These are phyloP conservation scores for Phytophthora niederhauseri DNA, from an alignment of 352 stramenopile genomes.

Conservation along the genomic window DNA sequence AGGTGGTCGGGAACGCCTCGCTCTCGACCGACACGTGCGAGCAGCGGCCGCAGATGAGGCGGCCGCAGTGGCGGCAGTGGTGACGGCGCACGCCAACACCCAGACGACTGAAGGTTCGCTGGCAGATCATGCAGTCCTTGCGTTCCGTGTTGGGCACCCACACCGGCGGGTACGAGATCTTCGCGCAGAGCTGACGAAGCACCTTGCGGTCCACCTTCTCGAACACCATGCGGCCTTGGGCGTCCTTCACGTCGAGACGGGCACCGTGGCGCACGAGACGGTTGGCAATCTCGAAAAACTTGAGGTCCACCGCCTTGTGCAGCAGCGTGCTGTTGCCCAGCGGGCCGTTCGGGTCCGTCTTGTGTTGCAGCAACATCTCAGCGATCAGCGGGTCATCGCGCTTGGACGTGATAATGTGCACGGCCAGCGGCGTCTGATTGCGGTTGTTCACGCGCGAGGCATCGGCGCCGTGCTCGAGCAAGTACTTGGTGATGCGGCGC, in stretches of 20 bases:
- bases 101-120: slow-evolving; percentile 70
- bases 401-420: slow-evolving; percentile 81
- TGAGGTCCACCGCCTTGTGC: slow-evolving; percentile 75
- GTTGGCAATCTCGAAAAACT: slow-evolving; percentile 75
- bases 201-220: slow-evolving; percentile 82
- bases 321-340: slow-evolving; percentile 74
- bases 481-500: slow-evolving; percentile 80
- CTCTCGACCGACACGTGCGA: slow-evolving; percentile 75
- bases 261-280: slow-evolving; percentile 82
- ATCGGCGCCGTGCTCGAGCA: slow-evolving; percentile 75
- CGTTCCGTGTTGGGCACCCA: slow-evolving; percentile 82
- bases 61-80: slow-evolving; percentile 87
- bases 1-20: slow-evolving; percentile 71
- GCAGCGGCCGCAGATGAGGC: slow-evolving; percentile 80
- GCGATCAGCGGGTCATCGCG: slow-evolving; percentile 78
- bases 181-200: slow-evolving; percentile 72
- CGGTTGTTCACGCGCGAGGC: slow-evolving; percentile 70
- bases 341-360: slow-evolving; percentile 68
- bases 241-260: slow-evolving; percentile 78
- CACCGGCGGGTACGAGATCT: slow-evolving; percentile 82
- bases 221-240: slow-evolving; percentile 79
- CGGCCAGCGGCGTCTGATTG: slow-evolving; percentile 72
- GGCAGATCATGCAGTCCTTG: slow-evolving; percentile 82
- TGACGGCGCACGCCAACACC: slow-evolving; percentile 74
- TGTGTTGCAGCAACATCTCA: slow-evolving; percentile 83